Conservation (phyloP, 2,329 filamentous ascomycete species). For the Elsinoe fawcettii region DNA sequence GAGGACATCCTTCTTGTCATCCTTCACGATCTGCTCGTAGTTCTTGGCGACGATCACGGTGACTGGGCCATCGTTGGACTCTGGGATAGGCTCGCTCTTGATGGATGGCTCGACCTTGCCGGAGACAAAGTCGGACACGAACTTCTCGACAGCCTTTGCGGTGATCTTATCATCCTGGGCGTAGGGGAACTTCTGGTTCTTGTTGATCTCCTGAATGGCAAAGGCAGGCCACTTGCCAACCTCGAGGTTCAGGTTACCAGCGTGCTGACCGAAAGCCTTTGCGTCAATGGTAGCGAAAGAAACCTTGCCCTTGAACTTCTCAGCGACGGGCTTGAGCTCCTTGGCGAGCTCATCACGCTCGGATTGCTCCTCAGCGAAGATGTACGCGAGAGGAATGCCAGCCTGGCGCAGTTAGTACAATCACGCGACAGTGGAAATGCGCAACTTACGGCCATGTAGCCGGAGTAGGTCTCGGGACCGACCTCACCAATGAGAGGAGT, state of each 20-base stretch:
- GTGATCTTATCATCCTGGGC: slow-evolving; percentile 57
- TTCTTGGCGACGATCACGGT: slow-evolving; percentile 84
- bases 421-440: neutral
- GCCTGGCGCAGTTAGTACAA: slow-evolving; percentile 40
- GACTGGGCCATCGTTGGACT: slow-evolving; percentile 85
- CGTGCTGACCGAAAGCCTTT: slow-evolving; percentile 87
- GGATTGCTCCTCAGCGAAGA: slow-evolving; percentile 31
- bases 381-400: slow-evolving; percentile 54
- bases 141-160: slow-evolving; percentile 63
- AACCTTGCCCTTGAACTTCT: slow-evolving; percentile 87
- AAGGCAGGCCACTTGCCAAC: slow-evolving; percentile 93
- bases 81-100: slow-evolving; percentile 95
- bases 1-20: slow-evolving; percentile 93
- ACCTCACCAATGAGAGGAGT: slow-evolving; percentile 92
- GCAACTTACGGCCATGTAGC: slow-evolving; percentile 70
- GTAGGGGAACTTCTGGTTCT: slow-evolving; percentile 96
- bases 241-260: slow-evolving; percentile 93
- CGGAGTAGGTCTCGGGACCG: slow-evolving; percentile 90
- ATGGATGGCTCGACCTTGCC: slow-evolving; percentile 93
- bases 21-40: slow-evolving; percentile 84
- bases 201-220: slow-evolving; percentile 88
- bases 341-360: slow-evolving; percentile 61
- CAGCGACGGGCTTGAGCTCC: slow-evolving; percentile 73
- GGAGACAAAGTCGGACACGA: slow-evolving; percentile 74
- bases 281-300: slow-evolving; percentile 99